phyloP scores from a whole-genome alignment of 257 asterid genomes.

The Catharanthus roseus region DNA sequence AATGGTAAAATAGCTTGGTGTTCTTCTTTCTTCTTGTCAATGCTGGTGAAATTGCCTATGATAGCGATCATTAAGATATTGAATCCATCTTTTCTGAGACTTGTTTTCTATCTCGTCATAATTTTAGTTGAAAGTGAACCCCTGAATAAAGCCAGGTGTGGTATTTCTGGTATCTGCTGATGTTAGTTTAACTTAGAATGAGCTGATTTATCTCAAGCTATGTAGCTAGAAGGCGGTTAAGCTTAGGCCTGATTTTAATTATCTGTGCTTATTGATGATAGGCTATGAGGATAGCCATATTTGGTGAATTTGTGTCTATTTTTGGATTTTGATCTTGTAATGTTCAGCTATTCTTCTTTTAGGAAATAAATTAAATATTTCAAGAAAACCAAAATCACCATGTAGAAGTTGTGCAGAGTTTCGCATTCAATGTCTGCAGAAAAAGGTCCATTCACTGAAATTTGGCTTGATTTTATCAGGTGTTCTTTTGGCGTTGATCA shows the following conservation, averaged over 20 bases:
- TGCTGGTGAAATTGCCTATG: not conserved
- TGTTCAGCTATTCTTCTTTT: not conserved
- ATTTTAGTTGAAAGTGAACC: not conserved
- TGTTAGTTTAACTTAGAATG: no score
- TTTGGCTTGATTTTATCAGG: slow-evolving; percentile 41
- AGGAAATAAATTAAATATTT: not conserved
- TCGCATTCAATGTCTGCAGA: not conserved
- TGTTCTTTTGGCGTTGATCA: slow-evolving; percentile 59
- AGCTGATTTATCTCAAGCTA: not conserved
- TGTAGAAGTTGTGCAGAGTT: not conserved
- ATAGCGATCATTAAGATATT: not conserved
- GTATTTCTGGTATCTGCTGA: no score
- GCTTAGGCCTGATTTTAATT: not conserved
- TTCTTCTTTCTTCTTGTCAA: not conserved
- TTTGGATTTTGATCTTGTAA: not conserved
- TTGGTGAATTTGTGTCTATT: not conserved
- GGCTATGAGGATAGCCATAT: not conserved
- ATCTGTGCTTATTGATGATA: not conserved
- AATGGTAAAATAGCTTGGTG: slow-evolving; percentile 41
- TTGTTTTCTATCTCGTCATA: not conserved
- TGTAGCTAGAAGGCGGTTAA: not conserved
- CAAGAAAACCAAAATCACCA: not conserved
- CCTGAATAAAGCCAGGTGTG: no score
- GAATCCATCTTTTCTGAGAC: not conserved
- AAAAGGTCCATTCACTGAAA: not conserved